phyloP scores from a whole-genome alignment of 2,329 filamentous ascomycete species.

The Sphaerulina musiva region DNA sequence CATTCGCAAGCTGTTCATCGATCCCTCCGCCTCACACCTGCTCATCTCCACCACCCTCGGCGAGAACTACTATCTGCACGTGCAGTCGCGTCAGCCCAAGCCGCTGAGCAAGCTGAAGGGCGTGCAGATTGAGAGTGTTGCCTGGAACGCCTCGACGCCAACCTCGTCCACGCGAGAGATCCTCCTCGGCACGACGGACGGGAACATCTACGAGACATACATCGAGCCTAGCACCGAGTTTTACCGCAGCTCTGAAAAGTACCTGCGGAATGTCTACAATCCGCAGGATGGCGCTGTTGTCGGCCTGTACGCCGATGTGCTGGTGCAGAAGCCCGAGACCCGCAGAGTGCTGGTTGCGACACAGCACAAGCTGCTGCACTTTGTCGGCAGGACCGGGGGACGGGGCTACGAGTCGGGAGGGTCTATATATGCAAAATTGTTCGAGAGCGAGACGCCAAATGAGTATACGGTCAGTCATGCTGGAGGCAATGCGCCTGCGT shows the following conservation, averaged over 20 bases:
- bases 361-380: conserved; percentile 69
- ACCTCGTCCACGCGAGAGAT: conserved; percentile 95
- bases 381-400: conserved; percentile 68
- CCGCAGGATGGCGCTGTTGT: conserved; percentile 75
- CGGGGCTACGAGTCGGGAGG: conserved; percentile 63
- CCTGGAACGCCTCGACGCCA: conserved; percentile 89
- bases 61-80: conserved; percentile 97
- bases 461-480: conserved; percentile 64
- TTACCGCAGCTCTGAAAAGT: conserved; percentile 90
- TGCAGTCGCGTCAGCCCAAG: conserved; percentile 83
- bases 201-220: conserved; percentile 88
- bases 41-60: conserved; percentile 84
- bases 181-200: conserved; percentile 82
- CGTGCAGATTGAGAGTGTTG: conserved; percentile 79
- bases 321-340: conserved; percentile 62
- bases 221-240: conserved; percentile 94
- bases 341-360: conserved; percentile 76
- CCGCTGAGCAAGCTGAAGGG: conserved; percentile 75
- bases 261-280: conserved; percentile 76
- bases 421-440: conserved; percentile 79
- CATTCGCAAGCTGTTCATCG: conserved; percentile 93
- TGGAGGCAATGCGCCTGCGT: conserved; percentile 55
- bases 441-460: conserved; percentile 76
- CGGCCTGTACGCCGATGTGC: conserved; percentile 74
- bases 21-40: conserved; percentile 90